Evolutionary conservation across 2,329 filamentous ascomycete species (phyloP), one percentile per base, ranked within the genome.

Genomic region (Dothidotthia symphoricarpi): DNA sequence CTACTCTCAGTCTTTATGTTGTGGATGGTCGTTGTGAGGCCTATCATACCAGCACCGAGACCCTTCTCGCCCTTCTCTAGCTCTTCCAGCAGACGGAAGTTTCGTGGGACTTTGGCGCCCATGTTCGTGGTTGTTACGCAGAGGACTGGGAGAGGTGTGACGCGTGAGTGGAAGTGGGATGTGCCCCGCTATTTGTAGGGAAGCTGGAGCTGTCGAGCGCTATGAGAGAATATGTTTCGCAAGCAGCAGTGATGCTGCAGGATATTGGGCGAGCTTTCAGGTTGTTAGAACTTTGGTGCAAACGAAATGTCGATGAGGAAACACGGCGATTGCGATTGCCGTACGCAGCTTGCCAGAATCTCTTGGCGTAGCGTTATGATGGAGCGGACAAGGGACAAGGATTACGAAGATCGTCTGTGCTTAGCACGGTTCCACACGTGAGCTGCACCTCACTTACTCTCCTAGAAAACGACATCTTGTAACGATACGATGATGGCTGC

Each of bases 1-100:
- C 15, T 28, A 38, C 36, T 42, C 29, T 41, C 37, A 50, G 43
- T 39, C 24, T 35, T 39, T 31, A 39, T 32, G 43, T 39, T 34
- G 6, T 22, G 28, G 17, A 16, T 12, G 10, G n/a, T 16, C 34
- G 10, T 5, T 16, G 33, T 16, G 24, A 6, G 12, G 28, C 36
- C 31, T 25, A 16, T 25, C 62, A 39, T 70, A 88, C 88, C 88
- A 68, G 91, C 89, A 63, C 93, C 91, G 49, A 93, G 78, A 46
- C 93, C 93, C 72, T 98, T 98, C 75, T 98, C 93, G 63, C 93
- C 93, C 75, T 97, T 97, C 75, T 98, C 93, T 14, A 98, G 79
- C 81, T 98, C 93, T 69, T 96, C 93, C 40, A 98, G 78, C 53
- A 98, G 81, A 64, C 91, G 85, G 69, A 98, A 98, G 75, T 97